Evolutionary conservation across 768 basidiomycete genomes (phyloP).

Genomic region (Chlorophyllum brunneum): DNA sequence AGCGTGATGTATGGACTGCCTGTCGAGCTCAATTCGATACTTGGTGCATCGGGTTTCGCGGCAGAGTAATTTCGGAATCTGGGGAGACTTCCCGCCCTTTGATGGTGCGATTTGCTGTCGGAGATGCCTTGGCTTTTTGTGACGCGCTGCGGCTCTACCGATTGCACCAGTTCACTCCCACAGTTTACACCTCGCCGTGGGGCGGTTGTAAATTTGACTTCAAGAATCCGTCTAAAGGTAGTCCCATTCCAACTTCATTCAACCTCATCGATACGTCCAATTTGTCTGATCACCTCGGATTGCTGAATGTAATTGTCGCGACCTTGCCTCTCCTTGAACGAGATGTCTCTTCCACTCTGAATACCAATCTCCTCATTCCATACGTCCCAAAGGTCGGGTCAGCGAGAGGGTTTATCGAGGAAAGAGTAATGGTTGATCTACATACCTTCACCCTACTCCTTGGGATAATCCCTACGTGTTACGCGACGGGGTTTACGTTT

Average conservation of each 20-base stretch:
- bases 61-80: slow-evolving; percentile 10
- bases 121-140: slow-evolving; percentile 37
- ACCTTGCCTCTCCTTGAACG: slow-evolving; percentile 33
- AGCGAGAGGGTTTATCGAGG: slow-evolving; percentile 1
- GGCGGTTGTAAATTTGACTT: slow-evolving; percentile 28
- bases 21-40: slow-evolving; percentile 30
- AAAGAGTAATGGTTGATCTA: slow-evolving; percentile 5
- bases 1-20: slow-evolving; percentile 23
- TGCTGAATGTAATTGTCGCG: slow-evolving; percentile 39
- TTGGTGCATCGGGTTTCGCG: slow-evolving; percentile 29
- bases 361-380: slow-evolving; percentile 38
- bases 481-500: background rate
- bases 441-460: slow-evolving; percentile 12
- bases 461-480: background rate
- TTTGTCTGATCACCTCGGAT: slow-evolving; percentile 40
- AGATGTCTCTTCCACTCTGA: slow-evolving; percentile 28
- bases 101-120: slow-evolving; percentile 35
- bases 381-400: background rate
- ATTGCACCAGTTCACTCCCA: slow-evolving; percentile 19
- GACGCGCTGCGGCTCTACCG: slow-evolving; percentile 25
- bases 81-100: slow-evolving; percentile 5
- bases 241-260: slow-evolving; percentile 28
- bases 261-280: slow-evolving; percentile 51
- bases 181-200: slow-evolving; percentile 32
- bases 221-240: slow-evolving; percentile 30